Evolutionary conservation across 2,329 filamentous ascomycete species (phyloP).

Genomic region (Phoma sp.): DNA sequence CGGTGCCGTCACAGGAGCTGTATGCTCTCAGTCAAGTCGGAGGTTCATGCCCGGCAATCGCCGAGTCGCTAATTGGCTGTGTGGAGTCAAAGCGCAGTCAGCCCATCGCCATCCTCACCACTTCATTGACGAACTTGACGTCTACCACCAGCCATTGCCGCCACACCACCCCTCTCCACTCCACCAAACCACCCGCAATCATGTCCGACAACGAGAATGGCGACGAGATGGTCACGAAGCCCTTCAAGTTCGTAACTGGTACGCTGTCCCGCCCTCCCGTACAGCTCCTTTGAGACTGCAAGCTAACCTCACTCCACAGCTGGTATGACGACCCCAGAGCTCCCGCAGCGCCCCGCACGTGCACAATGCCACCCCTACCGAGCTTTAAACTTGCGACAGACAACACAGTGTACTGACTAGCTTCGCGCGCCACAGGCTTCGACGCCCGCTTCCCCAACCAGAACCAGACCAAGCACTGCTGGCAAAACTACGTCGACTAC

Average conservation of each 20-base stretch:
- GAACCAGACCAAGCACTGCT: conserved; percentile 99
- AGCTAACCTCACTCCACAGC: conserved; percentile 48
- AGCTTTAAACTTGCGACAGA: conserved; percentile 2
- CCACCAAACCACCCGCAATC: conserved; percentile 60
- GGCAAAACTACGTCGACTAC: conserved; percentile 99
- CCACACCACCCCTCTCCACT: conserved; percentile 26
- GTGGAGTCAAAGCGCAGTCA: conserved; percentile 45
- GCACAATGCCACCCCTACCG: conserved; percentile 2
- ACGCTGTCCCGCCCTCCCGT: conserved; percentile 53
- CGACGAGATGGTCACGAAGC: conserved; percentile 91
- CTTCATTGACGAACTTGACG: conserved; percentile 40
- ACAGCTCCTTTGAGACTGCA: conserved; percentile 17
- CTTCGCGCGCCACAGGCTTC: conserved; percentile 71
- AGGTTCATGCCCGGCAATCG: conserved; percentile 37
- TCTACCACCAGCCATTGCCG: conserved; percentile 42
- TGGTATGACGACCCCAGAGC: conserved; percentile 45
- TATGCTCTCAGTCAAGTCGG: conserved; percentile 27
- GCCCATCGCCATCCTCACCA: conserved; percentile 42
- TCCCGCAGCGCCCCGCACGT: conserved; percentile 12
- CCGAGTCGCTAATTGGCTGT: conserved; percentile 43
- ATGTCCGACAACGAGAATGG: conserved; percentile 75
- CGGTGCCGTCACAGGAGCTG: conserved; percentile 41
- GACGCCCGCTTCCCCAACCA: conserved; percentile 98
- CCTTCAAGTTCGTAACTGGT: conserved; percentile 99
- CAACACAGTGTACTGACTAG: conserved; percentile 25